phyloP scores from a whole-genome alignment of 768 basidiomycete genomes.

The Mycena vitilis region DNA sequence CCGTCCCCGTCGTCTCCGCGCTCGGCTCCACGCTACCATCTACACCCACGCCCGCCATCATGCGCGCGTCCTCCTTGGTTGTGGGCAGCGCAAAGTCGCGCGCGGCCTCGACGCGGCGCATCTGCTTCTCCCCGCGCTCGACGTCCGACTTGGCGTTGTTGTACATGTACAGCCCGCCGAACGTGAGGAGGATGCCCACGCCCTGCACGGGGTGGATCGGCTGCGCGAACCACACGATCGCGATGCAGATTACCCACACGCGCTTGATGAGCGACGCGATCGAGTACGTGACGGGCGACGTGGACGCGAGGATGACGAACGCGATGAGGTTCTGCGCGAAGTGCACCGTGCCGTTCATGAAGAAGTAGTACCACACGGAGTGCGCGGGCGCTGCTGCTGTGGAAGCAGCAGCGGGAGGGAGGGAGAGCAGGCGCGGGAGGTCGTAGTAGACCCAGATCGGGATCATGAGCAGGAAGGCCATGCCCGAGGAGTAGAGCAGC shows the following conservation, averaged over 20 bases:
- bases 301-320: constrained; percentile 94
- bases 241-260: constrained; percentile 97
- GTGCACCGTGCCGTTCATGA: constrained; percentile 95
- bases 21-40: constrained; percentile 32
- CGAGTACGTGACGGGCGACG: constrained; percentile 98
- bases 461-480: constrained; percentile 96
- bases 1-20: constrained; percentile 51
- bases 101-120: constrained; percentile 80
- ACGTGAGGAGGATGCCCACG: constrained; percentile 91
- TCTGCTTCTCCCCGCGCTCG: constrained; percentile 90
- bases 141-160: constrained; percentile 94
- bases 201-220: constrained; percentile 85
- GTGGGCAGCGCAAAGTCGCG: constrained; percentile 76
- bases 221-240: constrained; percentile 97
- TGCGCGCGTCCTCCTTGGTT: constrained; percentile 68
- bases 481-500: constrained; percentile 91
- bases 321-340: constrained; percentile 98
- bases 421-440: constrained; percentile 69
- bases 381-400: constrained; percentile 58
- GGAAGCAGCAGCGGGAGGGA: constrained; percentile 1
- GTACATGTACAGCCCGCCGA: constrained; percentile 94
- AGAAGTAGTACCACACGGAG: constrained; percentile 83
- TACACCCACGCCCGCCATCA: constrained; percentile 51
- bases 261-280: constrained; percentile 99
- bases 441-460: constrained; percentile 96